phyloP scores from a whole-genome alignment of 2,329 filamentous ascomycete genomes.

The Paecilomyces fulvus region DNA sequence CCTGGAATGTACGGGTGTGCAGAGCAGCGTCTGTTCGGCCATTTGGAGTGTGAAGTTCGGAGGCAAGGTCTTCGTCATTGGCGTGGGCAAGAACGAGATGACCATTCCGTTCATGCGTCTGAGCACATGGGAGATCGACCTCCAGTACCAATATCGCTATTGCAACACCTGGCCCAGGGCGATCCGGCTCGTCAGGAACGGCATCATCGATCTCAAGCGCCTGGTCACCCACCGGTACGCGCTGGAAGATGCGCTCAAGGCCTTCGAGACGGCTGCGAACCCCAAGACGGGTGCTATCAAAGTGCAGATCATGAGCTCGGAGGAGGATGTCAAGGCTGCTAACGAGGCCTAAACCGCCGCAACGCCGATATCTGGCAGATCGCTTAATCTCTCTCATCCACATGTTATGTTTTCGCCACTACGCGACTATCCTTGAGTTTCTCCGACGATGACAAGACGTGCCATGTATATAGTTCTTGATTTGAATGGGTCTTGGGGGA shows the following conservation, averaged over 20 bases:
- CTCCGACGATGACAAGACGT: background rate
- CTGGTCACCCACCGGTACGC: constrained; percentile 82
- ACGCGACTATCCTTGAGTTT: background rate
- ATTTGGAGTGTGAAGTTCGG: constrained; percentile 92
- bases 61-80: constrained; percentile 94
- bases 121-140: constrained; percentile 82
- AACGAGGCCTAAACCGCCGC: background rate
- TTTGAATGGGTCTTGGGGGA: background rate
- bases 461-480: background rate
- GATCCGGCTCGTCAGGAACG: constrained; percentile 77
- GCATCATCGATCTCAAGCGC: constrained; percentile 69
- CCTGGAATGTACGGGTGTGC: constrained; percentile 91
- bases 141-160: constrained; percentile 96
- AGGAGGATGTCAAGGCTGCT: constrained; percentile 30
- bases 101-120: constrained; percentile 91
- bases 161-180: constrained; percentile 93
- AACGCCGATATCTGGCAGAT: background rate
- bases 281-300: constrained; percentile 94
- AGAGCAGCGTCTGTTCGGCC: constrained; percentile 75
- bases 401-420: background rate
- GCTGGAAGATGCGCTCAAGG: constrained; percentile 78
- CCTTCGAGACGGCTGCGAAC: constrained; percentile 81
- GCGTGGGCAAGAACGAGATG: constrained; percentile 92
- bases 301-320: constrained; percentile 66
- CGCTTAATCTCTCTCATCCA: background rate